Conservation (phyloP, 2,329 filamentous ascomycete genomes). For the Herpotrichia juniperi region DNA sequence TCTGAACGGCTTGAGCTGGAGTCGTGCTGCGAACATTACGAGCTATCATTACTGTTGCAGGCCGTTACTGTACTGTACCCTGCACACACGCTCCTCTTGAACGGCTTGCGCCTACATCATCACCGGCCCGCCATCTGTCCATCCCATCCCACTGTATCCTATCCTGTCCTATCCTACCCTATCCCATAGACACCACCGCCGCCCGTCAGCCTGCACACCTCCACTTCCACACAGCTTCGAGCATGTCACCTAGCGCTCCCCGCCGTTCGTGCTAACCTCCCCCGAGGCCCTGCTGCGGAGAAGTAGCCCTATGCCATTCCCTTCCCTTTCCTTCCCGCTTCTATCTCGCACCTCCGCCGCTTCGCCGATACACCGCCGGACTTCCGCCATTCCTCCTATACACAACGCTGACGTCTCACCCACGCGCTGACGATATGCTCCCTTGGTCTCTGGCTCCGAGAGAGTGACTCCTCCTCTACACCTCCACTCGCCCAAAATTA, state of each 20-base stretch:
- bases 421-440: background rate
- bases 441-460: background rate
- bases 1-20: too few species aligned
- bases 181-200: slow-evolving; percentile 9
- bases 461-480: background rate
- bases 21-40: slow-evolving; percentile 29
- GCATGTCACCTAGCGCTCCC: background rate
- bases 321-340: background rate
- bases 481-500: slow-evolving; percentile 3
- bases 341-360: background rate
- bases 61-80: too few species aligned
- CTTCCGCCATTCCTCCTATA: background rate
- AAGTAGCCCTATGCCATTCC: background rate
- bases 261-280: slow-evolving; percentile 10
- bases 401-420: slow-evolving; percentile 1
- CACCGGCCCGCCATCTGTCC: too few species aligned
- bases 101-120: background rate
- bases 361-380: slow-evolving; percentile 9
- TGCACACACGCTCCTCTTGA: slow-evolving; percentile 7
- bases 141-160: background rate
- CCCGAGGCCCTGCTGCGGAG: background rate
- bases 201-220: slow-evolving; percentile 4
- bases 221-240: background rate
- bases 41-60: slow-evolving; percentile 4
- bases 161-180: background rate